phyloP scores from a whole-genome alignment of 1,139 yeast species.

The Maudiozyma humilis region DNA sequence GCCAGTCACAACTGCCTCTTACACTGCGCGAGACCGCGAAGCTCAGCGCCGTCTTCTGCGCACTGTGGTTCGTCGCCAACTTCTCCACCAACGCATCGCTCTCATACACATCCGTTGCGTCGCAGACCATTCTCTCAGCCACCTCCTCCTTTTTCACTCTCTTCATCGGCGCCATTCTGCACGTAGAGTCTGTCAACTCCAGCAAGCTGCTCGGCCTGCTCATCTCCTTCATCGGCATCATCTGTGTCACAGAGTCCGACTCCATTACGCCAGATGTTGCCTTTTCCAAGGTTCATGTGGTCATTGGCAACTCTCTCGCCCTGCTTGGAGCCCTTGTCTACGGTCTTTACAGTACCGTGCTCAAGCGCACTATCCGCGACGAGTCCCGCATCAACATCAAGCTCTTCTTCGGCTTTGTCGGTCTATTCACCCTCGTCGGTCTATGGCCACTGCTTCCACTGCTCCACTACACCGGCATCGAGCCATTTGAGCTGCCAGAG shows the following conservation, averaged over 20 bases:
- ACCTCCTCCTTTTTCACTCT: constrained; percentile 91
- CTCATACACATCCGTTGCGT: constrained; percentile 81
- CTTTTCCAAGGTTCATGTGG: constrained; percentile 6
- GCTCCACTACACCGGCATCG: constrained; percentile 55
- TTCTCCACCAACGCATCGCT: constrained; percentile 80
- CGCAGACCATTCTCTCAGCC: constrained; percentile 85
- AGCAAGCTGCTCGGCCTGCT: constrained; percentile 62
- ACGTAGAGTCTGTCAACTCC: constrained; percentile 59
- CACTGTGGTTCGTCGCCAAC: constrained; percentile 86
- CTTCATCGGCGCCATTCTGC: constrained; percentile 63
- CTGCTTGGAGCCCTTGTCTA: constrained; percentile 79
- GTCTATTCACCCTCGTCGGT: constrained; percentile 61
- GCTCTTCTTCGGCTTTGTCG: constrained; percentile 89
- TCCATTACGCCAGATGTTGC: background rate
- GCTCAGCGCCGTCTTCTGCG: constrained; percentile 69
- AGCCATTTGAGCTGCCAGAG: constrained; percentile 62
- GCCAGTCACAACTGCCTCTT: background rate
- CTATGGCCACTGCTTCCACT: constrained; percentile 79
- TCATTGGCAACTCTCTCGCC: constrained; percentile 69
- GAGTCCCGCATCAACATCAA: constrained; percentile 74
- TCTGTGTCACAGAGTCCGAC: constrained; percentile 57
- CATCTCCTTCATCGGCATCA: constrained; percentile 69
- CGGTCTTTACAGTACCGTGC: constrained; percentile 78
- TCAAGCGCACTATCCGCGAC: constrained; percentile 60
- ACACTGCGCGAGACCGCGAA: constrained; percentile 40